A percentile compares a stretch with the other conserved stretches of the same genome.
phyloP scores from a whole-genome alignment of 1,284 basidiomycete species.

The Papiliotrema nemorosa region DNA sequence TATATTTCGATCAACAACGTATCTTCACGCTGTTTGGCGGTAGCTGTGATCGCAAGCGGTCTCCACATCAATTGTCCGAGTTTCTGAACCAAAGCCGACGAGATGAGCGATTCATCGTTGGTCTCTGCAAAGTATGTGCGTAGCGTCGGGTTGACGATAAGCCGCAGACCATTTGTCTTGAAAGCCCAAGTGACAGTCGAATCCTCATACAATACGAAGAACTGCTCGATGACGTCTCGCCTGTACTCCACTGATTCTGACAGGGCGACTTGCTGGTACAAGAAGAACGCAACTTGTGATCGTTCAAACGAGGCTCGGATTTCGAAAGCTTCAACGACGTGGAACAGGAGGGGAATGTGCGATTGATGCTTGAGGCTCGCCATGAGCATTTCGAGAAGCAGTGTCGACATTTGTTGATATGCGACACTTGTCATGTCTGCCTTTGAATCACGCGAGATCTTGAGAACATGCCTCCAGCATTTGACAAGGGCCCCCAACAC shows the following conservation, averaged over 20 bases:
- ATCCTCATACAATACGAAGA: constrained; percentile 79
- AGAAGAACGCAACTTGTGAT: constrained; percentile 76
- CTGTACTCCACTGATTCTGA: constrained; percentile 61
- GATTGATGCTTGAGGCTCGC: constrained; percentile 60
- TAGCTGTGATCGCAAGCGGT: constrained; percentile 31
- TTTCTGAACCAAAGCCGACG: constrained; percentile 28
- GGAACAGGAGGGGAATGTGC: constrained; percentile 84
- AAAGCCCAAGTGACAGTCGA: constrained; percentile 65
- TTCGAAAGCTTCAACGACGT: constrained; percentile 78
- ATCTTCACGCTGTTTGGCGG: constrained; percentile 40
- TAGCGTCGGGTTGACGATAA: constrained; percentile 84
- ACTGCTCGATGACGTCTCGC: constrained; percentile 77
- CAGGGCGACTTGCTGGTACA: constrained; percentile 77
- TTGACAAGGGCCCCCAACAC: constrained; percentile 64
- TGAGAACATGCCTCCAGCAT: constrained; percentile 61
- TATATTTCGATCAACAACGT: constrained; percentile 83
- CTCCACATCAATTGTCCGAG: constrained; percentile 45
- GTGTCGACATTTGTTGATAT: constrained; percentile 63
- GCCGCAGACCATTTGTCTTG: constrained; percentile 82
- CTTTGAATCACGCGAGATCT: constrained; percentile 36
- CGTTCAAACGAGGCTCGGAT: constrained; percentile 79
- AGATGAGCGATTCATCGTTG: constrained; percentile 39
- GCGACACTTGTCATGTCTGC: constrained; percentile 50
- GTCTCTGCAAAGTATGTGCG: constrained; percentile 64
- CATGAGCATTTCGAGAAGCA: constrained; percentile 74